Base-by-base conservation (phyloP, 257 asterid genomes). In the Schizonepeta tenuifolia region DNA sequence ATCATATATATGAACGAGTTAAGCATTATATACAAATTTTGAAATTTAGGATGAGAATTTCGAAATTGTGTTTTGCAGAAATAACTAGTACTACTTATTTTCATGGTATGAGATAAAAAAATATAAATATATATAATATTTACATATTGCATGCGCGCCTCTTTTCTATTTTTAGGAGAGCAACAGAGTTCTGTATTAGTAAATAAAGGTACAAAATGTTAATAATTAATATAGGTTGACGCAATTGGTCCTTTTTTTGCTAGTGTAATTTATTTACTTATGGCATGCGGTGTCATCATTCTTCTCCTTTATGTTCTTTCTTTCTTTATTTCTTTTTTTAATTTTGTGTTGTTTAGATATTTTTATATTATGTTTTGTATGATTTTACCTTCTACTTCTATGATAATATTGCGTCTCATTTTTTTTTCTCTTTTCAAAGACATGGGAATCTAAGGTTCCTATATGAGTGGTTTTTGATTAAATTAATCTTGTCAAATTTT, bases 251-350 rank as follows among this genome's bases (percentile, higher is more conserved):
- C 26, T 24, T 8, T 6, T 36, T 35, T 41, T 44, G n/a, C 18
- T 24, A 55, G 26, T 65, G 35, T 56, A 74, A 41, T 54, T 36
- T 26, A 3, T 26, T 57, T 66, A 43, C 20, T 40, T 65, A 8
- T 57, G 28, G 26, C 79, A 56, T 44, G 79, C 26, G 40, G 21
- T 67, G 22, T 47, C 51, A 75, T 75, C 70, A 75, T 75, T 36
- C 51, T 67, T 49, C 65, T 72, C 31, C 54, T 22, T 40, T 67
- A 47, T 55, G 51, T 38, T 62, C 46, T n/a, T n/a, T n/a, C n/a
- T n/a, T n/a, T n/a, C n/a, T 28, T 28, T 18, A 9, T 1, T 58
- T 33, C 20, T 2, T 28, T 43, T 7, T 31, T 31, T 31, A 4
- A 15, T 58, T 43, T 44, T 44, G 6, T 5, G 10, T 60, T 7